These are phyloP conservation scores for Discostella pseudostelligera DNA, from an alignment of 108 stramenopile genomes.

Conservation along the genomic window DNA sequence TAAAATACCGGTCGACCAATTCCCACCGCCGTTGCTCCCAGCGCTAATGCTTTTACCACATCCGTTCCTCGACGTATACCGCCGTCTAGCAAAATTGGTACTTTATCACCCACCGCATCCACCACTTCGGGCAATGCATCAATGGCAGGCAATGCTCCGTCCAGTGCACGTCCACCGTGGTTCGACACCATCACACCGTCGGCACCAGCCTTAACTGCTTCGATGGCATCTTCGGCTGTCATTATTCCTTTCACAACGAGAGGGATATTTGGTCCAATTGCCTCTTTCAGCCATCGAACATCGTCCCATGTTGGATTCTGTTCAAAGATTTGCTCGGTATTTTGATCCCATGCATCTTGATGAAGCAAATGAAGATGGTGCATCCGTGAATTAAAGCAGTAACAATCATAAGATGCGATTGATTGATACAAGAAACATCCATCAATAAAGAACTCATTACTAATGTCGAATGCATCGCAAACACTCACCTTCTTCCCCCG, in stretches of 20 bases:
- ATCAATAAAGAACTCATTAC: too few species aligned
- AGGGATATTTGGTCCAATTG: conserved; percentile 46
- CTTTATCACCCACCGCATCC: conserved; percentile 61
- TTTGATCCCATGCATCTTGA: conserved; percentile 81
- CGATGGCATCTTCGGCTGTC: conserved; percentile 89
- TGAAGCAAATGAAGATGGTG: background rate
- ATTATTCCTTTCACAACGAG: conserved; percentile 92
- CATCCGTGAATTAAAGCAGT: too few species aligned
- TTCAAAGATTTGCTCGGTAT: conserved; percentile 78
- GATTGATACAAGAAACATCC: too few species aligned
- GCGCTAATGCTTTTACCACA: conserved; percentile 77
- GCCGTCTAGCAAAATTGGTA: conserved; percentile 87
- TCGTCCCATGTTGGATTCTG: conserved; percentile 84
- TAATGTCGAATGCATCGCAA: too few species aligned
- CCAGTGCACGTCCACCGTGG: conserved; percentile 92
- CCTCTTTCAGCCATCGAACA: conserved; percentile 78
- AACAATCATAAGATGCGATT: too few species aligned
- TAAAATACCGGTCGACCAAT: conserved; percentile 93
- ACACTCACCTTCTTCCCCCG: conserved; percentile 39
- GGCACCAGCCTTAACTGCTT: conserved; percentile 74
- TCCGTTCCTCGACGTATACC: conserved; percentile 91
- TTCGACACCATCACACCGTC: conserved; percentile 94
- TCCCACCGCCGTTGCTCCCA: conserved; percentile 92
- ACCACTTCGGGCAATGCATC: conserved; percentile 89
- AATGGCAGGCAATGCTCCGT: conserved; percentile 80